Evolutionary conservation across 345 rosid species (phyloP).

Genomic region (Acer negundo): DNA sequence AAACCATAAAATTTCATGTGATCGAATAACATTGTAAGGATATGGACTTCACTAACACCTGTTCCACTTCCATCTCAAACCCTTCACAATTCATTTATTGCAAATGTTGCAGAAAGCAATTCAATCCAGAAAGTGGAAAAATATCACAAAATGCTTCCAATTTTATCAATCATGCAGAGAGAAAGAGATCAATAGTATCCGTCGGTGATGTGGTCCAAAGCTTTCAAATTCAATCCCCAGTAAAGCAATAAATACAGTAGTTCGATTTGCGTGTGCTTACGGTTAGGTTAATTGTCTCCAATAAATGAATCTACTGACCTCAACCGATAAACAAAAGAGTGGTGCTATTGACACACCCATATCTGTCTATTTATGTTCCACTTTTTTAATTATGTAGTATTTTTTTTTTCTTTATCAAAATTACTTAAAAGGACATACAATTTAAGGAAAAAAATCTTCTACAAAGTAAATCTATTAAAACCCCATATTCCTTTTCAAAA

Average conservation of each 20-base stretch:
- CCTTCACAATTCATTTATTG: not conserved
- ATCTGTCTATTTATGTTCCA: no score
- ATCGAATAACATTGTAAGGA: no score
- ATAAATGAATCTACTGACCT: not conserved
- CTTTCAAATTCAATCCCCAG: not conserved
- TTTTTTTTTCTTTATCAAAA: no score
- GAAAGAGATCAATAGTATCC: no score
- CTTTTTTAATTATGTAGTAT: no score
- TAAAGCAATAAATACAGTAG: not conserved
- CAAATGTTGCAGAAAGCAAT: not conserved
- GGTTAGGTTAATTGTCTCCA: not conserved
- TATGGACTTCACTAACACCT: not conserved
- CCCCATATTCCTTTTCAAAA: no score
- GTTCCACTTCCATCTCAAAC: not conserved
- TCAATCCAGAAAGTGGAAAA: not conserved
- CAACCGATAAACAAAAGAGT: no score
- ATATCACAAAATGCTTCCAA: not conserved
- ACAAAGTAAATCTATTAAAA: no score
- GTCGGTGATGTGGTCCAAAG: not conserved
- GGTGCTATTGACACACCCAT: no score
- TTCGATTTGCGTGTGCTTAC: not conserved
- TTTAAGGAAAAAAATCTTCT: no score
- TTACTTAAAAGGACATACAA: no score
- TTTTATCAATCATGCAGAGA: slow-evolving; percentile 4
- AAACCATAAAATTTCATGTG: not conserved